Evolutionary conservation across 2,329 filamentous ascomycete genomes (phyloP), one percentile per base, ranked within the genome.

Genomic region (Paradendryphiella salina): DNA sequence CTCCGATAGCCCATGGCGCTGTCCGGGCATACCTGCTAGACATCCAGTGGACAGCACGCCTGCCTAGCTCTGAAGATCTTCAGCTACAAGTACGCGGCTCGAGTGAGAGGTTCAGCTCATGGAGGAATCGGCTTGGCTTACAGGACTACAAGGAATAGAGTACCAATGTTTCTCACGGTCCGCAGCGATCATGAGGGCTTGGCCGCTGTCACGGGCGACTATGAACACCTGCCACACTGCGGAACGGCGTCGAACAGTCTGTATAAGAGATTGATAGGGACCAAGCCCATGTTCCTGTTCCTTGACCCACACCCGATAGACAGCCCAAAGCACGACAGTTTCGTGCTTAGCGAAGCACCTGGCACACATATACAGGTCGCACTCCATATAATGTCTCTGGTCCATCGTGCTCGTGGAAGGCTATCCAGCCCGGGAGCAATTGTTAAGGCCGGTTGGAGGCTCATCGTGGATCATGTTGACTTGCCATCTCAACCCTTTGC

Each of bases 281-380:
- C 46, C 20, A 31, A 61, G 41, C 62, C 73, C 1, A 46, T 85
- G 0, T 87, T 79, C 56, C 66, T 87, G 2, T 86, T 85, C 59
- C 69, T 84, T 3, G 82, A 87, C 46, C 80, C 83, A 0, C 71
- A 76, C 4, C 76, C 77, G 13, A 73, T 79, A 29, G 78, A 78
- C 0, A 65, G 77, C 21, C 66, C 75, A 0, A 62, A 72, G 0
- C 48, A 77, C 4, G 83, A 87, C 61, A 66, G 65, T 1, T 85
- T 85, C 58, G 79, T 86, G 0, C 84, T 88, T 59, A 77, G 83
- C 1, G 57, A 75, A 5, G 75, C 80, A n/a, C 75, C 77, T 0
- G 64, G 61, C 11, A 59, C 65, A 11, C 63, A 74, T 5, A 56
- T 83, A 15, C 67, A 71, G 3, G 65, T 80, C 17, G 69, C 69